Percentiles rank a stretch among this genome's conserved stretches.
Evolutionary conservation across 225 moss, liverwort and hornwort genomes (phyloP).

Genomic region (Neckera pumila): DNA sequence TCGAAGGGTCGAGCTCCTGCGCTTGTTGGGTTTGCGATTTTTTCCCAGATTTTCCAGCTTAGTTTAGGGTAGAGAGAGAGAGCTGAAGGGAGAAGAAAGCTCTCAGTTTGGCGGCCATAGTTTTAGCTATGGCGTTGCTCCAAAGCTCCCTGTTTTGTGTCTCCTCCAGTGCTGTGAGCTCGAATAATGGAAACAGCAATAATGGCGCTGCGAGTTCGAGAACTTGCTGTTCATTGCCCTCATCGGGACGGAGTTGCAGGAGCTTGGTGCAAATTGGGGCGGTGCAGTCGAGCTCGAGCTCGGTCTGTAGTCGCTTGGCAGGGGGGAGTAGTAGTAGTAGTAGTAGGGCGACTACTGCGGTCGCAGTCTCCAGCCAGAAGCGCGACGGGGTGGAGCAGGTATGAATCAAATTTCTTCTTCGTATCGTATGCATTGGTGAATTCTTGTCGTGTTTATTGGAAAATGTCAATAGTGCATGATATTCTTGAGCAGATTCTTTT

Average conservation of each 20-base stretch:
- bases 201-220: neutral
- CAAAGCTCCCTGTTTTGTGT: conserved; percentile 11
- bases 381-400: conserved; percentile 37
- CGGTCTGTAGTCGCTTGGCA: neutral
- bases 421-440: neutral
- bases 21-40: neutral
- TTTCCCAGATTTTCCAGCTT: neutral
- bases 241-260: neutral
- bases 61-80: neutral
- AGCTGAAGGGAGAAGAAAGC: neutral
- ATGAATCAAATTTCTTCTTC: neutral
- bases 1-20: neutral
- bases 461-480: neutral
- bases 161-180: neutral
- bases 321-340: neutral
- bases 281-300: neutral
- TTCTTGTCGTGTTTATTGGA: too few relatives aligned
- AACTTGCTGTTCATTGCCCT: neutral
- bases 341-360: neutral
- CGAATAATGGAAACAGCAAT: neutral
- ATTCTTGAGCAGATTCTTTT: neutral
- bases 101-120: neutral
- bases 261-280: neutral
- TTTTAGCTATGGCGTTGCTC: conserved; percentile 14
- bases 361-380: conserved; percentile 25